Evolutionary conservation across 2,329 filamentous ascomycete genomes (phyloP).

Genomic region (Colletotrichum sp.): DNA sequence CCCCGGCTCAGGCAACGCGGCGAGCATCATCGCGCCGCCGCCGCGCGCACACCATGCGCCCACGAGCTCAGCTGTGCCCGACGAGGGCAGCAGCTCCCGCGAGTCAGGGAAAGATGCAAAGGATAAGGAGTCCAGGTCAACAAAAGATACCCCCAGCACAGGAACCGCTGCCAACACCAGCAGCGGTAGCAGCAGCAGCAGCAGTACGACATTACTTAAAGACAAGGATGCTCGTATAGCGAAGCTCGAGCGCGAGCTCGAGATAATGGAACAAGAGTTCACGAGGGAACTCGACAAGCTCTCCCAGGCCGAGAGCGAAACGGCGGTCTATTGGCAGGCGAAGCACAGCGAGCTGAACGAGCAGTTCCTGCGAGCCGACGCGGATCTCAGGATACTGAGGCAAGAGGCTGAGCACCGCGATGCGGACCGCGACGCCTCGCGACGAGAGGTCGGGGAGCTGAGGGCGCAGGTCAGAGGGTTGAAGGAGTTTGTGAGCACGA

Average conservation of each 20-base stretch:
- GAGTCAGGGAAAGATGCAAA: conserved; percentile 24
- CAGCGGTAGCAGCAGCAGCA: conserved; percentile 26
- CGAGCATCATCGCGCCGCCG: conserved; percentile 41
- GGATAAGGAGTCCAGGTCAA: conserved; percentile 28
- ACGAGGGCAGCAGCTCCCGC: conserved; percentile 25
- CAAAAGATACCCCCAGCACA: conserved; percentile 1
- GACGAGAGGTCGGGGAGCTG: conserved; percentile 59
- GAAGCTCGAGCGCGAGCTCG: conserved; percentile 56
- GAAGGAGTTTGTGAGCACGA: conserved; percentile 74
- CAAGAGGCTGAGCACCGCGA: conserved; percentile 53
- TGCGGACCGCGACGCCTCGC: conserved; percentile 53
- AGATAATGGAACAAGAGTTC: conserved; percentile 58
- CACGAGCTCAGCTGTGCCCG: conserved; percentile 32
- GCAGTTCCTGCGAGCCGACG: conserved; percentile 56
- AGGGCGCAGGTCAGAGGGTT: conserved; percentile 67
- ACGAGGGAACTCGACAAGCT: conserved; percentile 57
- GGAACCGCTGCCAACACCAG: conserved; percentile 3
- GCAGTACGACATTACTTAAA: conserved; percentile 31
- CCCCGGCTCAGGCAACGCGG: conserved; percentile 23
- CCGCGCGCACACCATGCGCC: conserved; percentile 43
- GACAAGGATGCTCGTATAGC: conserved; percentile 59
- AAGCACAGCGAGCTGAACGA: conserved; percentile 59
- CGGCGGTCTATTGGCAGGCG: conserved; percentile 61
- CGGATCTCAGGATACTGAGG: conserved; percentile 55
- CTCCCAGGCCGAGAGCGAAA: conserved; percentile 59